These are phyloP conservation scores for Apophysomyces elegans DNA, from an alignment of 371 early-diverging fungal genomes.

Conservation along the genomic window DNA sequence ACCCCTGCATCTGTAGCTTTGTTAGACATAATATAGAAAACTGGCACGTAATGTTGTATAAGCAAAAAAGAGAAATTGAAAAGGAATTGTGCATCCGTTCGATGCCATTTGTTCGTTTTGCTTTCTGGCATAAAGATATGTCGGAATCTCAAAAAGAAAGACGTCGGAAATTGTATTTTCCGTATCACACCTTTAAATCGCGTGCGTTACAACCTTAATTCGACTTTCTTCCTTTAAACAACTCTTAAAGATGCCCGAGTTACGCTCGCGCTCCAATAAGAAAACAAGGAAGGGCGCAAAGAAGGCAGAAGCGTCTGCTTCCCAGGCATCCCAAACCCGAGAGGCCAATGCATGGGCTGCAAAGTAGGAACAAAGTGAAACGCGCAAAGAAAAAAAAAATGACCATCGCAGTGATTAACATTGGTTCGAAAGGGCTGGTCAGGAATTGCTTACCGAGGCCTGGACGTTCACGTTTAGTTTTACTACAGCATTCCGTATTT, in stretches of 20 bases:
- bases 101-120: too few relatives aligned
- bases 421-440: conserved; percentile 30
- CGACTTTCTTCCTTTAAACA: neutral
- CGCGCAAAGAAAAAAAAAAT: neutral
- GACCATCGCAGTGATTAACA: neutral
- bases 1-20: too few relatives aligned
- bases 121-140: too few relatives aligned
- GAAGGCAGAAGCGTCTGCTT: conserved; percentile 18
- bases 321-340: conserved; percentile 12
- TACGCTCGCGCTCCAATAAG: conserved; percentile 42
- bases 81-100: too few relatives aligned
- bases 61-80: too few relatives aligned
- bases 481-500: conserved; percentile 59
- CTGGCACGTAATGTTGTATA: too few relatives aligned
- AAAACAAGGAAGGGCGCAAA: conserved; percentile 27
- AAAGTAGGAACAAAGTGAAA: neutral
- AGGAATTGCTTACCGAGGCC: conserved; percentile 41
- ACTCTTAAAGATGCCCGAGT: conserved; percentile 17
- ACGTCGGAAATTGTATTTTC: too few relatives aligned
- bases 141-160: too few relatives aligned
- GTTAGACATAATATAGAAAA: too few relatives aligned
- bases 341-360: conserved; percentile 7
- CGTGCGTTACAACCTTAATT: neutral
- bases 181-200: neutral
- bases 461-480: conserved; percentile 53